These are phyloP conservation scores for Pseudonitzschia multiseries DNA, from an alignment of 108 stramenopile species.

Conservation along the genomic window DNA sequence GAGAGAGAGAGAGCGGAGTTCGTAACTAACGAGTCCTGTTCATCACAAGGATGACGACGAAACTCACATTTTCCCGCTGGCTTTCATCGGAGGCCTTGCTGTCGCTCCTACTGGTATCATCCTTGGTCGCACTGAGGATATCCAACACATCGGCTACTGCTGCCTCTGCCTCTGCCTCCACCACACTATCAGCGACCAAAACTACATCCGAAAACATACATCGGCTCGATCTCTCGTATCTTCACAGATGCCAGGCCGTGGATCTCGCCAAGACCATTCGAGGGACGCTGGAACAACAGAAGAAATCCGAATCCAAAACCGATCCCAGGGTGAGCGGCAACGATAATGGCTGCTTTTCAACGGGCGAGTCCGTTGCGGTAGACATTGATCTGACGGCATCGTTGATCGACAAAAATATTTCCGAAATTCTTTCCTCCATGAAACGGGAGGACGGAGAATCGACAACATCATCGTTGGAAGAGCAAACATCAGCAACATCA, in stretches of 20 bases:
- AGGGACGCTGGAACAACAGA: background rate
- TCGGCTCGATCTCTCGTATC: slow-evolving; percentile 12
- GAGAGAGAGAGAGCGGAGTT: background rate
- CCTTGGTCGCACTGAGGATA: background rate
- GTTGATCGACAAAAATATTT: slow-evolving; percentile 31
- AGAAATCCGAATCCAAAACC: background rate
- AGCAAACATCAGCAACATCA: background rate
- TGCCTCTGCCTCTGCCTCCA: background rate
- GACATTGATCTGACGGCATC: slow-evolving; percentile 42
- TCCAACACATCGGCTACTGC: background rate
- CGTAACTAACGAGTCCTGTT: background rate
- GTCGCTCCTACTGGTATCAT: background rate
- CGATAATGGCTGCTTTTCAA: background rate
- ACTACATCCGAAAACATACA: background rate
- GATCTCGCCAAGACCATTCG: slow-evolving; percentile 8
- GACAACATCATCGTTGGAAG: background rate
- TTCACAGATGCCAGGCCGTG: background rate
- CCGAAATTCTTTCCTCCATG: slow-evolving; percentile 20
- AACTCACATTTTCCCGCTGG: background rate
- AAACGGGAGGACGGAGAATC: background rate
- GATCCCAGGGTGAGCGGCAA: background rate
- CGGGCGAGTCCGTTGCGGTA: background rate
- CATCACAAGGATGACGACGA: background rate
- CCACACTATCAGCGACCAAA: background rate
- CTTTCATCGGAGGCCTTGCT: background rate